Conservation (phyloP, 2,329 filamentous ascomycete genomes). For the Calcarisporium arbuscula region DNA sequence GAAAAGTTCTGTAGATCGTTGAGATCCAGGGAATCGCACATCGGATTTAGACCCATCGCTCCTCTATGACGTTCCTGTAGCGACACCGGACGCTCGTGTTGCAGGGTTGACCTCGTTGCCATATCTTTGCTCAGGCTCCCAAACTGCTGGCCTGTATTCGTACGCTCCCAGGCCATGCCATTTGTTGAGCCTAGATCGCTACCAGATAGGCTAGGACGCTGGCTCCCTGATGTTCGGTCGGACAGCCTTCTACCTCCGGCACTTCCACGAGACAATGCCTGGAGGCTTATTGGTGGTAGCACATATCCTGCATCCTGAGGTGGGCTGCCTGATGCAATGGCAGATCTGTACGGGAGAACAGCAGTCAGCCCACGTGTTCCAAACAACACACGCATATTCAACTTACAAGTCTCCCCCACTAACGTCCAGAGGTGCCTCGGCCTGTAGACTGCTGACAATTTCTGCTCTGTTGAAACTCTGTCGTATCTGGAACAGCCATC, state of each 20-base stretch:
- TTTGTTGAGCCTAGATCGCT: too few relatives aligned
- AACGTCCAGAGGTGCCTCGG: conserved; percentile 15
- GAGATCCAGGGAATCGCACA: conserved; percentile 29
- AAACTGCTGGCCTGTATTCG: conserved; percentile 20
- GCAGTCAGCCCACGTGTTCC: too few relatives aligned
- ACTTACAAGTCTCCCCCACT: conserved; percentile 14
- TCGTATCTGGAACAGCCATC: conserved; percentile 32
- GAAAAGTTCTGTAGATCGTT: conserved; percentile 32
- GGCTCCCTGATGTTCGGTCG: too few relatives aligned
- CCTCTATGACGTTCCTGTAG: not conserved
- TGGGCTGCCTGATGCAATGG: conserved; percentile 8
- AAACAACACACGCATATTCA: too few relatives aligned
- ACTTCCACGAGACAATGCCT: too few relatives aligned
- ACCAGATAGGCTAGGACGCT: too few relatives aligned
- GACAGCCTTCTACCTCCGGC: too few relatives aligned
- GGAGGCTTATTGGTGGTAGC: conserved; percentile 16
- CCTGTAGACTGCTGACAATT: conserved; percentile 13
- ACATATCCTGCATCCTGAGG: conserved; percentile 12
- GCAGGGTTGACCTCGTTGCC: conserved; percentile 24
- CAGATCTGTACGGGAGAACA: too few relatives aligned
- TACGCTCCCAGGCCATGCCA: conserved; percentile 23
- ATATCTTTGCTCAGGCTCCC: conserved; percentile 16
- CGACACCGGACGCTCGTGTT: conserved; percentile 29
- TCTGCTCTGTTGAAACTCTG: conserved; percentile 18
- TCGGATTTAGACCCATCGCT: conserved; percentile 15